Evolutionary conservation across 176 grass and related monocot genomes (phyloP).

Genomic region (Chloris gayana): DNA sequence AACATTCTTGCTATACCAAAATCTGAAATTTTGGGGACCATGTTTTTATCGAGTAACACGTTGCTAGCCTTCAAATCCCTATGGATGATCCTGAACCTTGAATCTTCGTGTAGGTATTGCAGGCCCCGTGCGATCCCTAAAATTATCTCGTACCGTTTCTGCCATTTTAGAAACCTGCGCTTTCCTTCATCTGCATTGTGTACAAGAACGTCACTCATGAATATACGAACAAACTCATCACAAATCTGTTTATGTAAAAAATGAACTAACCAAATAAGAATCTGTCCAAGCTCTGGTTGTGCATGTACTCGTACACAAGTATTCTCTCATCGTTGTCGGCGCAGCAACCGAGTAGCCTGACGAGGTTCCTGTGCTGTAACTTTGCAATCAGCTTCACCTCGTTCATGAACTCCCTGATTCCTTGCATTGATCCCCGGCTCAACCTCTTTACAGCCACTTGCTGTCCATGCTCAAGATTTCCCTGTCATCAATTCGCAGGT

Average conservation of each 20-base stretch:
- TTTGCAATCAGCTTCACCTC: slow-evolving; percentile 54
- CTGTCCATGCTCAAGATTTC: slow-evolving; percentile 48
- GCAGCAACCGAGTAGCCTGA: slow-evolving; percentile 47
- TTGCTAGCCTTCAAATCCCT: slow-evolving; percentile 53
- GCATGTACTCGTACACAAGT: slow-evolving; percentile 65
- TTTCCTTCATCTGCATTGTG: slow-evolving; percentile 43
- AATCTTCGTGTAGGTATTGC: slow-evolving; percentile 56
- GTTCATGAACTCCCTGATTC: slow-evolving; percentile 52
- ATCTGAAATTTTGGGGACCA: slow-evolving; percentile 50
- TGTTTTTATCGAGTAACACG: slow-evolving; percentile 43
- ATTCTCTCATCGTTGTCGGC: slow-evolving; percentile 51
- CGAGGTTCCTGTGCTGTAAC: slow-evolving; percentile 53
- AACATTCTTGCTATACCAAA: slow-evolving; percentile 56
- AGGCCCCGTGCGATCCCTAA: slow-evolving; percentile 52
- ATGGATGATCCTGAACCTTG: slow-evolving; percentile 59
- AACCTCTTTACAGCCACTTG: slow-evolving; percentile 60
- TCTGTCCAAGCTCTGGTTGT: slow-evolving; percentile 55
- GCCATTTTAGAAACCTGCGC: slow-evolving; percentile 42
- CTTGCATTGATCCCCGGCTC: slow-evolving; percentile 40
- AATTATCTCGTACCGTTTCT: slow-evolving; percentile 50
- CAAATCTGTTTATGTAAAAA: background rate
- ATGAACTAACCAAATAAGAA: slow-evolving; percentile 58
- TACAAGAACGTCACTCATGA: background rate
- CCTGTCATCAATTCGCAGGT: slow-evolving; percentile 32
- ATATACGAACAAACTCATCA: background rate